These are phyloP conservation scores for Colletotrichum higginsianum DNA, from an alignment of 2,329 filamentous ascomycete species.

Conservation along the genomic window DNA sequence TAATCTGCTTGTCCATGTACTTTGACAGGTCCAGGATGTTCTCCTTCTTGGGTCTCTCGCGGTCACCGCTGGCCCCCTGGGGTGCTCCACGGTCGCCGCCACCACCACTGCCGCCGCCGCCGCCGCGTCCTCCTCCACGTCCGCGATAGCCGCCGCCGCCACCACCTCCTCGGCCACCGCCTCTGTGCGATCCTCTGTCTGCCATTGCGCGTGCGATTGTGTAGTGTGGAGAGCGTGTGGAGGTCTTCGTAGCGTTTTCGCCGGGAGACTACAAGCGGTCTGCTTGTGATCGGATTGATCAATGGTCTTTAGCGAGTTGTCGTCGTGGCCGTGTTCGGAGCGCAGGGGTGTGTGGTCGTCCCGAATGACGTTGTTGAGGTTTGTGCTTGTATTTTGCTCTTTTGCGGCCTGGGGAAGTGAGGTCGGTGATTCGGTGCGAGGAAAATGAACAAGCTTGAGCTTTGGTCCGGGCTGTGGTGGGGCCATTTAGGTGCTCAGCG, in stretches of 20 bases:
- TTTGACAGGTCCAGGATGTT: constrained; percentile 96
- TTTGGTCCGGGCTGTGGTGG: constrained; percentile 38
- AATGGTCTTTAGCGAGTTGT: not conserved
- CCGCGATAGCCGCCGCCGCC: constrained; percentile 61
- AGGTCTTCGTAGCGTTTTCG: not conserved
- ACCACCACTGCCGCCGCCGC: constrained; percentile 55
- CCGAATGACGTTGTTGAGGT: constrained; percentile 25
- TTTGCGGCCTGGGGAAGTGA: constrained; percentile 2
- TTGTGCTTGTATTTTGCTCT: constrained; percentile 39
- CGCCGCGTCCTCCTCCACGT: constrained; percentile 61
- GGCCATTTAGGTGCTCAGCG: constrained; percentile 1
- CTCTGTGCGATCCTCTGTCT: constrained; percentile 65
- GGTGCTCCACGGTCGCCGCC: constrained; percentile 57
- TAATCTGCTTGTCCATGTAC: constrained; percentile 97
- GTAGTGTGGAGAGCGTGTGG: not conserved
- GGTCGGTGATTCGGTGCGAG: constrained; percentile 15
- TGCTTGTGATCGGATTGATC: not conserved
- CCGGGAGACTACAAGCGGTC: not conserved
- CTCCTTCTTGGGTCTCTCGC: constrained; percentile 94
- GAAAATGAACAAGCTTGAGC: constrained; percentile 38
- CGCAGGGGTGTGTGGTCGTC: not conserved
- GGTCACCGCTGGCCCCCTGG: constrained; percentile 51
- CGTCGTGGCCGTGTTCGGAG: not conserved
- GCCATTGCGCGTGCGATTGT: constrained; percentile 56
- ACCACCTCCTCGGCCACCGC: constrained; percentile 61